These are phyloP conservation scores for Termitomyces eurrhizus DNA, from an alignment of 768 basidiomycete species.

Conservation along the genomic window DNA sequence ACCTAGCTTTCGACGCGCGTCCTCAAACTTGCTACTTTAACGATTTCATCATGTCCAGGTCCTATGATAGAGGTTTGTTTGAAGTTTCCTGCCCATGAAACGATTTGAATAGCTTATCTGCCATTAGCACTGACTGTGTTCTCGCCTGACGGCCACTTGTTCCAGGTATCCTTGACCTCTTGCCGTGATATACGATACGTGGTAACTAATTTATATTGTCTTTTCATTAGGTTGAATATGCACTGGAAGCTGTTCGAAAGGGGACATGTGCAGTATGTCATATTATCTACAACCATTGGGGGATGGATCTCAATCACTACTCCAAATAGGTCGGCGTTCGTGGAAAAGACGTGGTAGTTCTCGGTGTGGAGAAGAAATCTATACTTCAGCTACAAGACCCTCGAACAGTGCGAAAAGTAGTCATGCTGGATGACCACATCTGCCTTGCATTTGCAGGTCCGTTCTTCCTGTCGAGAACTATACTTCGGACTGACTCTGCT, in stretches of 20 bases:
- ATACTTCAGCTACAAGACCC: conserved; percentile 97
- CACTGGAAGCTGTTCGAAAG: conserved; percentile 93
- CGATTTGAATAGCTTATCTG: not conserved
- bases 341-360: conserved; percentile 90
- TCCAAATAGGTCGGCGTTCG: conserved; percentile 82
- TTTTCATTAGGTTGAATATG: conserved; percentile 87
- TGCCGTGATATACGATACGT: conserved; percentile 11
- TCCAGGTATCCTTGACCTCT: conserved; percentile 61
- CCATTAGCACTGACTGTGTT: conserved; percentile 88
- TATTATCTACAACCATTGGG: conserved; percentile 5
- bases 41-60: conserved; percentile 71
- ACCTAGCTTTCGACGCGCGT: conserved; percentile 44
- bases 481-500: conserved; percentile 7
- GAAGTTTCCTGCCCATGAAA: not conserved
- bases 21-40: conserved; percentile 13
- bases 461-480: conserved; percentile 17
- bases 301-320: not conserved
- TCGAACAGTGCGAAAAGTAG: conserved; percentile 95
- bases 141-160: conserved; percentile 98
- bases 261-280: conserved; percentile 89
- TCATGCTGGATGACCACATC: conserved; percentile 96
- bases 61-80: conserved; percentile 88
- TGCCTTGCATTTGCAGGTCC: conserved; percentile 96
- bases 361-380: conserved; percentile 99
- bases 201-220: conserved; percentile 17